A percentile compares a stretch with the other conserved stretches of the same genome.
These are phyloP conservation scores for Monoraphidium neglectum DNA, from an alignment of 139 green algal species.

Conservation along the genomic window DNA sequence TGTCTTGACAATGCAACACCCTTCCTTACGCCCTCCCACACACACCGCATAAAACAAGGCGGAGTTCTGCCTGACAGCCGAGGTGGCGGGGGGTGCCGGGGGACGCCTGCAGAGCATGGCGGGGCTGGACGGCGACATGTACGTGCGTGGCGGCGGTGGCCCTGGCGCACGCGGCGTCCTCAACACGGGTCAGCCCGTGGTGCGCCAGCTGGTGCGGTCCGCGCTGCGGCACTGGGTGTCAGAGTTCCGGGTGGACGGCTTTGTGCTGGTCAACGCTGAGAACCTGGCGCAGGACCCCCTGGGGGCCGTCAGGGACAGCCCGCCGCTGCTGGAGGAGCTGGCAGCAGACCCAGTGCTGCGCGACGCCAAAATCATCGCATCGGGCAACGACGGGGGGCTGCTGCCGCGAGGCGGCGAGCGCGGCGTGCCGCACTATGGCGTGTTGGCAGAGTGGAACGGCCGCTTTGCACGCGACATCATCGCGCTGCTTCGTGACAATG, in stretches of 20 bases:
- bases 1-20: too few species aligned
- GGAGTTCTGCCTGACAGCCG: constrained; percentile 78
- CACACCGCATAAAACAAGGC: constrained; percentile 19
- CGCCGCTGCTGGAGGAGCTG: constrained; percentile 72
- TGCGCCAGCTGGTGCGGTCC: constrained; percentile 59
- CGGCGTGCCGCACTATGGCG: constrained; percentile 69
- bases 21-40: too few species aligned
- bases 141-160: constrained; percentile 32
- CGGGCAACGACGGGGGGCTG: constrained; percentile 31
- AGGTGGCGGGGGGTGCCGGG: constrained; percentile 44
- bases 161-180: constrained; percentile 48
- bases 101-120: constrained; percentile 53
- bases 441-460: constrained; percentile 45
- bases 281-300: constrained; percentile 70
- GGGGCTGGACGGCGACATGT: constrained; percentile 68
- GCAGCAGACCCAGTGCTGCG: constrained; percentile 36
- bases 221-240: constrained; percentile 65
- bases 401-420: constrained; percentile 56
- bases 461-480: constrained; percentile 32
- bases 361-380: constrained; percentile 46
- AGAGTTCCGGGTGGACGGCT: constrained; percentile 80
- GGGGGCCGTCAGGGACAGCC: constrained; percentile 68
- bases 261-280: constrained; percentile 82
- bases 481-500: constrained; percentile 26
- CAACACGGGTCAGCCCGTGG: constrained; percentile 70